A percentile compares a stretch with the other conserved stretches of the same genome.
phyloP scores from a whole-genome alignment of 163 green algal species.

The Chlamydomonas reinhardtii region DNA sequence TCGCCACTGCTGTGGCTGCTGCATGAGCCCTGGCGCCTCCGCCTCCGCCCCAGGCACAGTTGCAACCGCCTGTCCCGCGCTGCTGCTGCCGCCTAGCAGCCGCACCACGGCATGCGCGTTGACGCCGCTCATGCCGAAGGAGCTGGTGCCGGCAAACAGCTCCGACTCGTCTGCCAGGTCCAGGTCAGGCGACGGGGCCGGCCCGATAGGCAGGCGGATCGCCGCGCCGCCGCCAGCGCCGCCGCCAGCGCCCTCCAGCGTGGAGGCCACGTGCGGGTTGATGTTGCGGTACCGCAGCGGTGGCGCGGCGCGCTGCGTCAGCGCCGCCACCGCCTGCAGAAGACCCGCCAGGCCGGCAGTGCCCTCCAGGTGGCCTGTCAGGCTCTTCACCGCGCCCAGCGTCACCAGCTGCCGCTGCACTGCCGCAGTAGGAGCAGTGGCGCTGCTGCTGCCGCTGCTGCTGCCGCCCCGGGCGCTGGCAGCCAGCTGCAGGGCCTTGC shows the following conservation, averaged over 20 bases:
- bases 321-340: constrained; percentile 47
- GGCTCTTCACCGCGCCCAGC: constrained; percentile 65
- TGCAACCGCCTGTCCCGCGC: no score
- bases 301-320: constrained; percentile 42
- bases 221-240: neutral
- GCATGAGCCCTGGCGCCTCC: no score
- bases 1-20: constrained; percentile 31
- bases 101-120: constrained; percentile 83
- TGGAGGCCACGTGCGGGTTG: constrained; percentile 78
- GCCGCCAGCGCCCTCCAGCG: constrained; percentile 44
- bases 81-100: neutral
- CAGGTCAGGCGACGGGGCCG: neutral
- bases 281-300: constrained; percentile 68
- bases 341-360: constrained; percentile 70
- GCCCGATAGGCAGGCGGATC: constrained; percentile 21
- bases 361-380: constrained; percentile 72
- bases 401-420: constrained; percentile 31
- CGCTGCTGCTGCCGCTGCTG: neutral
- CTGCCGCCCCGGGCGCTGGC: neutral
- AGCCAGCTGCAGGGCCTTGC: constrained; percentile 48
- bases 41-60: no score
- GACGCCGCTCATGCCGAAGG: constrained; percentile 90
- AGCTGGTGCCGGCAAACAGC: constrained; percentile 74
- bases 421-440: neutral
- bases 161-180: neutral